phyloP scores from a whole-genome alignment of 768 basidiomycete species.

The Trametes elegans region DNA sequence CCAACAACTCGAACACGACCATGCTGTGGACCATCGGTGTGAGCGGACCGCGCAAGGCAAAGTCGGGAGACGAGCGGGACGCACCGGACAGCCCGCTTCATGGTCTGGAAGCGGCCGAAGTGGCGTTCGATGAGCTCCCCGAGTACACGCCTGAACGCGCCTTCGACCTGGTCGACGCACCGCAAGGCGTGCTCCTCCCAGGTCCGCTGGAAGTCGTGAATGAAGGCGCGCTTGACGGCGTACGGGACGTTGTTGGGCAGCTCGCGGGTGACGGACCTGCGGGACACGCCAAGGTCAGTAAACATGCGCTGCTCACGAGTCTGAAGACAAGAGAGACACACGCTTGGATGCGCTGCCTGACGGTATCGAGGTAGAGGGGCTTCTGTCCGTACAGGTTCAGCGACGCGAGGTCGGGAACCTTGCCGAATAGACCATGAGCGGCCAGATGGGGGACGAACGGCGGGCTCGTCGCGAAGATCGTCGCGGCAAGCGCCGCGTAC shows the following conservation, averaged over 20 bases:
- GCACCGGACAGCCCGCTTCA: not conserved
- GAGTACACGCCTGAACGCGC: slow-evolving; percentile 32
- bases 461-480: slow-evolving; percentile 39
- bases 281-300: not conserved
- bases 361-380: not conserved
- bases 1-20: not conserved
- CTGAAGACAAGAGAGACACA: not conserved
- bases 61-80: too few species aligned
- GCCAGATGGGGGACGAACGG: slow-evolving; percentile 45
- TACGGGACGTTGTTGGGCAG: slow-evolving; percentile 45
- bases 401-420: too few species aligned
- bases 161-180: slow-evolving; percentile 36
- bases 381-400: not conserved
- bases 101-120: slow-evolving; percentile 36
- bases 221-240: slow-evolving; percentile 39
- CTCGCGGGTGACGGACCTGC: slow-evolving; percentile 42
- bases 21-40: not conserved
- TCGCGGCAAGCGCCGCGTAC: slow-evolving; percentile 33
- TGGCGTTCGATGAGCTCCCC: slow-evolving; percentile 29
- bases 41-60: too few species aligned
- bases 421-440: too few species aligned
- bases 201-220: slow-evolving; percentile 34
- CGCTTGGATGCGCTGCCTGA: not conserved
- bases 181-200: slow-evolving; percentile 36
- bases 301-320: not conserved